phyloP scores from a whole-genome alignment of 2,329 filamentous ascomycete species.

The Aspergillus fischeri region DNA sequence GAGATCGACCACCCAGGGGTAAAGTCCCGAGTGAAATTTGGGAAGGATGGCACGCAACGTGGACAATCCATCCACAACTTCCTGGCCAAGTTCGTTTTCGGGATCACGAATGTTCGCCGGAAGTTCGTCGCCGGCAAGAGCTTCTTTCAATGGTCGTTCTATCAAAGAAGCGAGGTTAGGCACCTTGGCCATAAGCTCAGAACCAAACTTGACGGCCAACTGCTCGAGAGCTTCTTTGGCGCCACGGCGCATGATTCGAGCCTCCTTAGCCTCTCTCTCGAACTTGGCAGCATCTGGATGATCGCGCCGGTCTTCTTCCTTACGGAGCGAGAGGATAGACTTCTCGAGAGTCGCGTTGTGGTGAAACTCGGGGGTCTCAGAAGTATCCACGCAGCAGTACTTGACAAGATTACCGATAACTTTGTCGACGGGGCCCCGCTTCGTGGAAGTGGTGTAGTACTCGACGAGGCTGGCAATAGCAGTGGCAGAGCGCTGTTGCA shows the following conservation, averaged over 20 bases:
- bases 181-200: conserved; percentile 72
- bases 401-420: conserved; percentile 94
- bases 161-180: conserved; percentile 79
- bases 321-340: conserved; percentile 86
- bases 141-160: conserved; percentile 70
- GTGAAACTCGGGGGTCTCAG: conserved; percentile 92
- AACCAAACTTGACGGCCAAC: conserved; percentile 73
- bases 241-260: conserved; percentile 83
- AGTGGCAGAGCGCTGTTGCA: conserved; percentile 80
- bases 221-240: conserved; percentile 93
- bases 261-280: conserved; percentile 81
- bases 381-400: conserved; percentile 95
- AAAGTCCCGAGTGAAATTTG: conserved; percentile 71
- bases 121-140: conserved; percentile 64
- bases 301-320: conserved; percentile 93
- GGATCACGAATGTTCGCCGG: conserved; percentile 70
- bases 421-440: conserved; percentile 86
- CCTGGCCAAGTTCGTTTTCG: conserved; percentile 74
- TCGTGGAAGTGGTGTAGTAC: conserved; percentile 74
- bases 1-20: conserved; percentile 75
- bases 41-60: conserved; percentile 88
- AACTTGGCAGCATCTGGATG: conserved; percentile 88
- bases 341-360: conserved; percentile 74
- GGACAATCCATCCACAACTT: conserved; percentile 90
- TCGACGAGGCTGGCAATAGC: conserved; percentile 84